A percentile compares a stretch with the other conserved stretches of the same genome.
Evolutionary conservation across 2,329 filamentous ascomycete species (phyloP).

Genomic region (Phyllosticta citriasiana): DNA sequence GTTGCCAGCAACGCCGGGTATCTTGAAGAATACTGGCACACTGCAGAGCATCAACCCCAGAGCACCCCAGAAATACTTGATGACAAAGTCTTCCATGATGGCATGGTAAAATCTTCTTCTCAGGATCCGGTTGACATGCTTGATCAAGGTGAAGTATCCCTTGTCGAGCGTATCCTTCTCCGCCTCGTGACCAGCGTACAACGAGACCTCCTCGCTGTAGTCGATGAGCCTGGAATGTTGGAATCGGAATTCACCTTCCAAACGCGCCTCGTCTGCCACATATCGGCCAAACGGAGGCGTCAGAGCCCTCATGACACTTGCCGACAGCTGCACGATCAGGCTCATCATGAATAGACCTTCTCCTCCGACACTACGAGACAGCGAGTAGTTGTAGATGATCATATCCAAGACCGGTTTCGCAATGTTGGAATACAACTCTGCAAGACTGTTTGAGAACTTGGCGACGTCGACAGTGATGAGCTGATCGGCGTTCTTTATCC

Average conservation of each 20-base stretch:
- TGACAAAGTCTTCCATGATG: constrained; percentile 99
- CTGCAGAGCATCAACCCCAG: constrained; percentile 85
- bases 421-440: constrained; percentile 90
- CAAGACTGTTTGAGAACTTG: constrained; percentile 89
- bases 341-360: constrained; percentile 96
- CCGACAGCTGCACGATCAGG: constrained; percentile 83
- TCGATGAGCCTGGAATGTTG: constrained; percentile 92
- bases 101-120: constrained; percentile 87
- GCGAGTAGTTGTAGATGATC: constrained; percentile 89
- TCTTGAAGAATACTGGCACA: constrained; percentile 89
- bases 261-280: constrained; percentile 85
- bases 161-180: constrained; percentile 97
- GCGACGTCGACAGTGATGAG: constrained; percentile 94
- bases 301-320: constrained; percentile 83
- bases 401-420: constrained; percentile 93
- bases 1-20: constrained; percentile 50
- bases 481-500: constrained; percentile 98
- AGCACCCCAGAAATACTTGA: constrained; percentile 99
- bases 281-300: constrained; percentile 97
- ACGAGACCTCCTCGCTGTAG: constrained; percentile 86
- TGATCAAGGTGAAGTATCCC: constrained; percentile 97
- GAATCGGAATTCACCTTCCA: constrained; percentile 95
- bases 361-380: constrained; percentile 90
- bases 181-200: constrained; percentile 83
- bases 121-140: constrained; percentile 94